phyloP scores from a whole-genome alignment of 2,329 filamentous ascomycete species.

The Decorospora gaudefroyi region DNA sequence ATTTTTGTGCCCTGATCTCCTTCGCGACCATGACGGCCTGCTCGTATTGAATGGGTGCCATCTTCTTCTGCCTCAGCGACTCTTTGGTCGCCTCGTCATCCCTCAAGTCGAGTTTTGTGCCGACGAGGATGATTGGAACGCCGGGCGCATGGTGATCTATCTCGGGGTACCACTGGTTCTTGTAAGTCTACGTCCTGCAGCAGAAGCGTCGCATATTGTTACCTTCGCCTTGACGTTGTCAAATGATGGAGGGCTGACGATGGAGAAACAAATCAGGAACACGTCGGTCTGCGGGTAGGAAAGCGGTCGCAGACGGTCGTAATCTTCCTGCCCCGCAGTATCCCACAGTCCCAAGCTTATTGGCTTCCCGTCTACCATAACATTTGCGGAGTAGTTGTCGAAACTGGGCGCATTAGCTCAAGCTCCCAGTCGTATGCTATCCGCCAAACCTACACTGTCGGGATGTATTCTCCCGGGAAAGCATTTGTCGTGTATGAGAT shows the following conservation, averaged over 20 bases:
- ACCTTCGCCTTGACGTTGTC: constrained; percentile 99
- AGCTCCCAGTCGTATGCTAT: constrained; percentile 10
- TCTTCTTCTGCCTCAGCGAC: constrained; percentile 84
- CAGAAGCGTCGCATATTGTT: constrained; percentile 35
- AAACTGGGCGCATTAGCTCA: constrained; percentile 64
- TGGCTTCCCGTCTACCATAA: constrained; percentile 98
- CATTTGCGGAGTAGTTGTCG: constrained; percentile 98
- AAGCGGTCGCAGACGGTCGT: constrained; percentile 89
- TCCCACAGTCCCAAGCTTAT: constrained; percentile 98
- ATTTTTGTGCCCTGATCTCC: constrained; percentile 95
- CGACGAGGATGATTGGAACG: constrained; percentile 94
- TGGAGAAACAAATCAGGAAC: constrained; percentile 97
- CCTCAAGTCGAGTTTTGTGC: constrained; percentile 93
- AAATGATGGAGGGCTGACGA: constrained; percentile 95
- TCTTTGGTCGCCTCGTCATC: constrained; percentile 85
- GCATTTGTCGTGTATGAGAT: constrained; percentile 99
- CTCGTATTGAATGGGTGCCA: constrained; percentile 96
- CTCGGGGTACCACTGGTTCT: constrained; percentile 85
- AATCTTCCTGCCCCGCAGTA: constrained; percentile 98
- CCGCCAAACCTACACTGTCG: constrained; percentile 74
- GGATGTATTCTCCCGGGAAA: constrained; percentile 99
- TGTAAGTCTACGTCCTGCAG: constrained; percentile 22
- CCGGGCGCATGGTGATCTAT: constrained; percentile 96
- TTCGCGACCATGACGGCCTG: constrained; percentile 86
- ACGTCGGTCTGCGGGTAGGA: constrained; percentile 99